Base-by-base conservation (phyloP, 108 stramenopile species). In the Pseudonitzschia delicatissima region DNA sequence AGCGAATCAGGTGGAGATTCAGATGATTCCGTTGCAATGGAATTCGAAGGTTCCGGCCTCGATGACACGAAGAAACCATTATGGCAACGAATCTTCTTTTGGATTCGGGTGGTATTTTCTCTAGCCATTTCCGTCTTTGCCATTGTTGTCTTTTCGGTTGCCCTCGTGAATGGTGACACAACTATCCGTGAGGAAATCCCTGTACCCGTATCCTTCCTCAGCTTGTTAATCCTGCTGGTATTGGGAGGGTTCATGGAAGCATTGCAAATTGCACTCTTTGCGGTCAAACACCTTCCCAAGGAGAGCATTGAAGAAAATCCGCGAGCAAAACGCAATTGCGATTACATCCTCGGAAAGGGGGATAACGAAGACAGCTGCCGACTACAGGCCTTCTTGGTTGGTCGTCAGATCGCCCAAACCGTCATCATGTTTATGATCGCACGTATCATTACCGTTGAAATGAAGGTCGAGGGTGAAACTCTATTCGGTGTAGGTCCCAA, bases 261-360 rank as follows among this genome's bases (percentile, higher is more conserved):
- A 20, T 74, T 83, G 57, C 85, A 87, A 55, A 83, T 87, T 72
- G 82, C 85, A 23, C 31, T 81, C 49, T 87, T 83, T 60, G 82
- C 82, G n/a, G 80, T 87, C n/a, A 44, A 53, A 23, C 77, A 82
- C 34, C 20, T 87, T 18, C 77, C 73, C 6, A 53, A 63, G 25
- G 70, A 77, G 11, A 53, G 67, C 17, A 33, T 79, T 21, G 35
- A 39, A 51, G 35, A 27, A 9, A 57, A 67, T 65, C 69, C 80
- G 0, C 35, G 37, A 17, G 80, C 82, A 6, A 18, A 21, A 17
- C 29, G 17, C 9, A 82, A 52, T 34, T 82, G 76, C 21, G 29
- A 80, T 4, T 57, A 81, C 26, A 57, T 64, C 26, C 79, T 87
- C 59, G 36, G 57, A 11, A 25, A 27, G 2, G 76, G 42, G 0